Evolutionary conservation across 106 monocot genomes (phyloP).

Genomic region (Allium sativum): DNA sequence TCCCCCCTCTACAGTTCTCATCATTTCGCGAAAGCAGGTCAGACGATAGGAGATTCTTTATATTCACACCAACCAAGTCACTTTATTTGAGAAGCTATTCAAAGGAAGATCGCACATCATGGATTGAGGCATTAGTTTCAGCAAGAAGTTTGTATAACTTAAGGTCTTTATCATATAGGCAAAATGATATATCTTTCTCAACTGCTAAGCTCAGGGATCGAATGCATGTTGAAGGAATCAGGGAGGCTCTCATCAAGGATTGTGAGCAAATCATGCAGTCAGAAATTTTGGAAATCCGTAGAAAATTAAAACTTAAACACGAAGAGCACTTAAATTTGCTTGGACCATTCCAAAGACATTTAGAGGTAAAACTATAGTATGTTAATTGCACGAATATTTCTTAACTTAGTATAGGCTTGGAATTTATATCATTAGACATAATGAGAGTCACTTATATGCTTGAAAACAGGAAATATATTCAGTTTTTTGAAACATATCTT

Average conservation of each 20-base stretch:
- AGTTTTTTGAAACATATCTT: too few relatives aligned
- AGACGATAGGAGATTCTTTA: constrained; percentile 70
- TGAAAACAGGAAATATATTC: too few relatives aligned
- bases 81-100: constrained; percentile 69
- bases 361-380: constrained; percentile 32
- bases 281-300: constrained; percentile 52
- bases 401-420: too few relatives aligned
- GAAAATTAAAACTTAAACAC: constrained; percentile 35
- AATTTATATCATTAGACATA: too few relatives aligned
- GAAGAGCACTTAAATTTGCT: constrained; percentile 56
- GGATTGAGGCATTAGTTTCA: constrained; percentile 78
- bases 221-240: constrained; percentile 65
- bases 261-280: constrained; percentile 76
- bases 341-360: constrained; percentile 37
- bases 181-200: constrained; percentile 39
- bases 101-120: constrained; percentile 58
- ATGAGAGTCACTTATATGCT: too few relatives aligned
- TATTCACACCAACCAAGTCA: constrained; percentile 77
- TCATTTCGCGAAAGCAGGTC: constrained; percentile 83
- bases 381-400: too few relatives aligned
- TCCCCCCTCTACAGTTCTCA: constrained; percentile 21
- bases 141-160: constrained; percentile 38
- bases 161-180: constrained; percentile 17
- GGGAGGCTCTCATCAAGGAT: constrained; percentile 56
- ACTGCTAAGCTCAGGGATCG: constrained; percentile 66